phyloP scores from a whole-genome alignment of 768 basidiomycete species.

The Xerocomellus intermedius region DNA sequence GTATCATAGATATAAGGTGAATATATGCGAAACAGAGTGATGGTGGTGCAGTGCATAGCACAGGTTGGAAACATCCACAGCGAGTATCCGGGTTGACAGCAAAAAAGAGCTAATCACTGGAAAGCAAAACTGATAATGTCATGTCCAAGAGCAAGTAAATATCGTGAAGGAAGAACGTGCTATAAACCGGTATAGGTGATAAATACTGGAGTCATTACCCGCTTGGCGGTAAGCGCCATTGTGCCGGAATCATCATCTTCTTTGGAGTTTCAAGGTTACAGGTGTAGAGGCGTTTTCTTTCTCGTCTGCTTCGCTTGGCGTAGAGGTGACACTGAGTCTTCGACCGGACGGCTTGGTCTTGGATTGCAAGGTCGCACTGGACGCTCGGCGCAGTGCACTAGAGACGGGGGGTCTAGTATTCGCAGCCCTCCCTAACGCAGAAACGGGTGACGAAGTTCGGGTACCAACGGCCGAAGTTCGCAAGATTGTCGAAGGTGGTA shows the following conservation, averaged over 20 bases:
- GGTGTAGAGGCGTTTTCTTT: slow-evolving; percentile 54
- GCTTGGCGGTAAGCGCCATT: background rate
- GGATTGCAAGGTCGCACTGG: slow-evolving; percentile 32
- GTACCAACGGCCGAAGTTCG: slow-evolving; percentile 33
- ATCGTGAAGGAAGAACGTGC: slow-evolving; percentile 1
- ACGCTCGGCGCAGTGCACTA: slow-evolving; percentile 28
- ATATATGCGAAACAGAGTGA: slow-evolving; percentile 3
- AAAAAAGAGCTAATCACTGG: slow-evolving; percentile 8
- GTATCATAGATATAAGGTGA: slow-evolving; percentile 18
- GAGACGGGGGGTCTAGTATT: slow-evolving; percentile 16
- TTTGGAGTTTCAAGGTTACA: slow-evolving; percentile 11
- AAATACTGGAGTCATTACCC: slow-evolving; percentile 8
- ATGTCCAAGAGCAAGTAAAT: slow-evolving; percentile 15
- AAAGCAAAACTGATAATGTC: slow-evolving; percentile 6
- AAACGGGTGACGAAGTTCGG: slow-evolving; percentile 41
- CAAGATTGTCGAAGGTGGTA: slow-evolving; percentile 40
- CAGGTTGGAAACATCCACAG: background rate
- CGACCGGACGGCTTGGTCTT: slow-evolving; percentile 35
- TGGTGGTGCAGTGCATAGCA: slow-evolving; percentile 8
- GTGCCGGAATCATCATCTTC: slow-evolving; percentile 21
- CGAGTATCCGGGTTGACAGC: slow-evolving; percentile 10
- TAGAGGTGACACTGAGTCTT: slow-evolving; percentile 34
- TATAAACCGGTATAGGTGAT: slow-evolving; percentile 5
- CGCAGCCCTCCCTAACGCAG: slow-evolving; percentile 26
- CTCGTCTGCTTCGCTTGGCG: slow-evolving; percentile 49